A percentile compares a stretch with the other conserved stretches of the same genome.
Evolutionary conservation across 2,329 filamentous ascomycete species (phyloP).

Genomic region (Cercospora sp.): DNA sequence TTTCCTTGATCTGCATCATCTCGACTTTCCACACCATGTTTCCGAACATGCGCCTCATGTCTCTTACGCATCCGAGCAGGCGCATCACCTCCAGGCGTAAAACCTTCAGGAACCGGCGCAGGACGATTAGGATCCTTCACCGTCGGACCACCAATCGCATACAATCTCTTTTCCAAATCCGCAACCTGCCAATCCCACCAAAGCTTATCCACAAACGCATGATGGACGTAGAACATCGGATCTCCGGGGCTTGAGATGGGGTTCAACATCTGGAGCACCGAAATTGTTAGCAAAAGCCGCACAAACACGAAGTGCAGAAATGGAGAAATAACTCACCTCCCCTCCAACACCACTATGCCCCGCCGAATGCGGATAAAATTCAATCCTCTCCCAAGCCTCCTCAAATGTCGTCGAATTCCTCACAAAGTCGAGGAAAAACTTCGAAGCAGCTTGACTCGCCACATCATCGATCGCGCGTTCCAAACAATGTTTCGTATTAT

Average conservation of each 20-base stretch:
- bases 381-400: slow-evolving; percentile 1
- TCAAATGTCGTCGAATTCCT: not conserved
- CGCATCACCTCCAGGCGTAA: not conserved
- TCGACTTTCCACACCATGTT: not conserved
- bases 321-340: not conserved
- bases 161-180: slow-evolving; percentile 8
- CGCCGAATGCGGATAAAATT: slow-evolving; percentile 7
- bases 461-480: not conserved
- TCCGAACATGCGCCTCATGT: not conserved
- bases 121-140: slow-evolving; percentile 1
- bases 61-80: not conserved
- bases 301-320: too few species aligned
- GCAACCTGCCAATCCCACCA: slow-evolving; percentile 21
- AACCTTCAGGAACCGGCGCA: not conserved
- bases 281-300: not conserved
- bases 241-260: slow-evolving; percentile 17
- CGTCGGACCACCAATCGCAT: slow-evolving; percentile 5
- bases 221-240: slow-evolving; percentile 22
- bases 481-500: not conserved
- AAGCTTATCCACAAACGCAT: slow-evolving; percentile 18
- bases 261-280: not conserved
- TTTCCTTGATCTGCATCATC: not conserved
- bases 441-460: not conserved
- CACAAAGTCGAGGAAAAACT: not conserved
- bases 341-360: slow-evolving; percentile 11